Conservation (phyloP, 1,284 basidiomycete genomes). For the Volvariella surrecta region DNA sequence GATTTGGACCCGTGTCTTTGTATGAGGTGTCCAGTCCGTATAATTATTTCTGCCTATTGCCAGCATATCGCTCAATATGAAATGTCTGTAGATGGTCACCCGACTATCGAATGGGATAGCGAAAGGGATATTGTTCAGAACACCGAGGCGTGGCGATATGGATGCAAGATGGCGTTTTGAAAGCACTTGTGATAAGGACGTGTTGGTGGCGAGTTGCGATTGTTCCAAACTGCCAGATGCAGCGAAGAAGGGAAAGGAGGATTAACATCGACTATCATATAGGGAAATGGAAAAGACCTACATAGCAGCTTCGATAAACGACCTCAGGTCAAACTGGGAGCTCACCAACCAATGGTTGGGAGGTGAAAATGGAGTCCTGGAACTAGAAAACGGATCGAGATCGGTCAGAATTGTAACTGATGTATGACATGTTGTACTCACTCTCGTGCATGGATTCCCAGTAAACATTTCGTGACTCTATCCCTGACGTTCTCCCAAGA, state of each 20-base stretch:
- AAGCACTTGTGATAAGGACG: constrained; percentile 25
- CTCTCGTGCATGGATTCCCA: constrained; percentile 83
- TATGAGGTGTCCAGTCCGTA: constrained; percentile 10
- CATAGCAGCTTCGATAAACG: constrained; percentile 89
- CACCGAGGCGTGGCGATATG: constrained; percentile 80
- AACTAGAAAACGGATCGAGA: constrained; percentile 36
- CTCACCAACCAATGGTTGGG: constrained; percentile 86
- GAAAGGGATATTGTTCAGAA: constrained; percentile 96
- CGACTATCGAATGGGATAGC: constrained; percentile 90
- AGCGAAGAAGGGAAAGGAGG: background rate
- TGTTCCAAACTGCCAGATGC: constrained; percentile 43
- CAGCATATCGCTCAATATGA: constrained; percentile 58
- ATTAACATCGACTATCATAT: too few relatives aligned
- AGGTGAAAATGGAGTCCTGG: constrained; percentile 73
- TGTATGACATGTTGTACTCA: constrained; percentile 32
- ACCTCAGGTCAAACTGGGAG: constrained; percentile 67
- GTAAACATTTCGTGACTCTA: constrained; percentile 67
- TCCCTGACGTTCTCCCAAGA: constrained; percentile 60
- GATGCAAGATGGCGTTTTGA: constrained; percentile 72
- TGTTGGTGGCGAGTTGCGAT: constrained; percentile 29
- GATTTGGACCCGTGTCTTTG: constrained; percentile 50
- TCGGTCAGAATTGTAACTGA: background rate
- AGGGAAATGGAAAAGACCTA: too few relatives aligned
- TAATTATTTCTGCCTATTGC: constrained; percentile 13
- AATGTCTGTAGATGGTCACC: constrained; percentile 83